Percentiles rank a stretch among this genome's conserved stretches.
phyloP scores from a whole-genome alignment of 2,329 filamentous ascomycete species.

The Monosporascus sp. region DNA sequence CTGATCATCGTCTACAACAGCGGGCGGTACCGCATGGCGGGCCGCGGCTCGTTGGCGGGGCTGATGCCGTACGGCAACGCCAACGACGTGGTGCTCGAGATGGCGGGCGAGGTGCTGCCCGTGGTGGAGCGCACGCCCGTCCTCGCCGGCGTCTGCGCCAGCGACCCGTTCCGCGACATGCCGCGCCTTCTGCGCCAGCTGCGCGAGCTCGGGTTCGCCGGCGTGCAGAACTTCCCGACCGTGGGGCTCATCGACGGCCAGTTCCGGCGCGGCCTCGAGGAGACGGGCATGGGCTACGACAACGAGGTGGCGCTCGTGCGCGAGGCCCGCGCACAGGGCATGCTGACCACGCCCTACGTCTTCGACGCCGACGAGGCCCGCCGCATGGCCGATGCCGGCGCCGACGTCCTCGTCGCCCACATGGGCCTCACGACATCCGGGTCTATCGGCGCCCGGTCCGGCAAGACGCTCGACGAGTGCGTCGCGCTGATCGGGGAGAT shows the following conservation, averaged over 20 bases:
- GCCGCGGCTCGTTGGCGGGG: constrained; percentile 62
- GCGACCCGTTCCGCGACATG: constrained; percentile 64
- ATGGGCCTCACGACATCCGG: constrained; percentile 63
- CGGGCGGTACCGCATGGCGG: constrained; percentile 68
- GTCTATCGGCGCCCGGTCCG: constrained; percentile 57
- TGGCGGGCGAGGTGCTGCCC: constrained; percentile 63
- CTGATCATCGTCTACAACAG: constrained; percentile 70
- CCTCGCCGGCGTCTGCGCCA: constrained; percentile 65
- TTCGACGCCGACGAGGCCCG: constrained; percentile 58
- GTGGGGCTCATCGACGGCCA: constrained; percentile 64
- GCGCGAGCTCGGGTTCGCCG: constrained; percentile 58
- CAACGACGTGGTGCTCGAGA: constrained; percentile 64
- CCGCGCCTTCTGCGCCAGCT: constrained; percentile 54
- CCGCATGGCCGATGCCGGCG: constrained; percentile 59
- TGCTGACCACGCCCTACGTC: constrained; percentile 66
- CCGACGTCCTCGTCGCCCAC: constrained; percentile 63
- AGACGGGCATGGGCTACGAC: constrained; percentile 66
- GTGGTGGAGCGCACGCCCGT: constrained; percentile 60
- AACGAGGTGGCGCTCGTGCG: constrained; percentile 63
- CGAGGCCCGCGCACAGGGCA: constrained; percentile 50
- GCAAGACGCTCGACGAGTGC: constrained; percentile 59
- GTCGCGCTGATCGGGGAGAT: constrained; percentile 59
- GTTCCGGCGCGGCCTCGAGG: constrained; percentile 63
- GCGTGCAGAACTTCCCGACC: constrained; percentile 70
- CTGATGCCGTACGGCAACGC: constrained; percentile 69